A percentile compares a stretch with the other conserved stretches of the same genome.
Conservation (phyloP, 768 basidiomycete genomes). For the Candolleomyces aberdarensis region DNA sequence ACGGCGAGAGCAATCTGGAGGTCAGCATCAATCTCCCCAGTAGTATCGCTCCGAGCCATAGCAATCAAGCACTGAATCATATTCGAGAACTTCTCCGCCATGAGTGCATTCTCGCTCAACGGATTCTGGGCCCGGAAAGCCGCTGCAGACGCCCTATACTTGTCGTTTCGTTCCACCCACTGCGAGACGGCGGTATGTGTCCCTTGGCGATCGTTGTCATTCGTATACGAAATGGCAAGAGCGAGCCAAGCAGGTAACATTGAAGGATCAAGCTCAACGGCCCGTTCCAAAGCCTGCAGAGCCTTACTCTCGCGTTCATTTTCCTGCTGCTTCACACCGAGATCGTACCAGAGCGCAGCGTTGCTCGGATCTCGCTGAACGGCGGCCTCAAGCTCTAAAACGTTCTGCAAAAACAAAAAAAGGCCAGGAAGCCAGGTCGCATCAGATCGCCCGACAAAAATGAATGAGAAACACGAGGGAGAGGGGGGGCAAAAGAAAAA, state of each 20-base stretch:
- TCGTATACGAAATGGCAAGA: constrained; percentile 86
- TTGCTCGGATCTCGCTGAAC: constrained; percentile 76
- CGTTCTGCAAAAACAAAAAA: constrained; percentile 47
- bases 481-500: background rate
- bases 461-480: constrained; percentile 8
- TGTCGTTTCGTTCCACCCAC: constrained; percentile 73
- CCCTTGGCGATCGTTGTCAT: constrained; percentile 74
- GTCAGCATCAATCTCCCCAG: constrained; percentile 80
- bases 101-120: constrained; percentile 23
- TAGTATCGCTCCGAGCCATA: constrained; percentile 64
- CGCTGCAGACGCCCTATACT: constrained; percentile 45
- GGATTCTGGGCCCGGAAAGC: constrained; percentile 34
- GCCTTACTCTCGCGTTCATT: constrained; percentile 94
- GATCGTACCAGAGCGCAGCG: constrained; percentile 80
- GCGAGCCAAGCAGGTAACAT: constrained; percentile 86
- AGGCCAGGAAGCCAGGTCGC: background rate
- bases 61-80: constrained; percentile 78
- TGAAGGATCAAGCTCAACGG: constrained; percentile 75
- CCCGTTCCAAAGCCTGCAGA: constrained; percentile 76
- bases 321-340: constrained; percentile 97
- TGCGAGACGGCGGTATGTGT: constrained; percentile 78
- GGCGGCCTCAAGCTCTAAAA: constrained; percentile 85
- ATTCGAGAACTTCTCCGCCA: constrained; percentile 41
- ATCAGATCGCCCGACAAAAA: constrained; percentile 8
- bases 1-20: constrained; percentile 94